Conservation (phyloP, 2,329 filamentous ascomycete genomes). For the Exophiala bonariae region DNA sequence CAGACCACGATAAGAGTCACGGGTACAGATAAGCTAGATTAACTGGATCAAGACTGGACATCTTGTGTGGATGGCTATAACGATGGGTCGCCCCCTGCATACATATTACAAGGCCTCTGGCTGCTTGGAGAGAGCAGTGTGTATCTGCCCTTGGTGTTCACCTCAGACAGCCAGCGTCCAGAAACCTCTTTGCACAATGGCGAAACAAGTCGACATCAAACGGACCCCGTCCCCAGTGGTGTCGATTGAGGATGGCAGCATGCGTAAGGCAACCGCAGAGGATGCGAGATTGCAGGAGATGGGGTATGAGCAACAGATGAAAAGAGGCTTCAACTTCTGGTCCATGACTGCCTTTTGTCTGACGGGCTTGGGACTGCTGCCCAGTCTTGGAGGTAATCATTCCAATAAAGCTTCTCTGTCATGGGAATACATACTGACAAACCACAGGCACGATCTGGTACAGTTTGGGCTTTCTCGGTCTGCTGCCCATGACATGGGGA, state of each 20-base stretch:
- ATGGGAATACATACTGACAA: background rate
- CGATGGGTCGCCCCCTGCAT: too few relatives aligned
- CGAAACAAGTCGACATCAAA: background rate
- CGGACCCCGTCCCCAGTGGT: background rate
- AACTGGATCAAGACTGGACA: too few relatives aligned
- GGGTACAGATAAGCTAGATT: too few relatives aligned
- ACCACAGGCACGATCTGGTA: constrained; percentile 4
- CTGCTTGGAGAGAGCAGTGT: too few relatives aligned
- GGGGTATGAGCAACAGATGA: constrained; percentile 12
- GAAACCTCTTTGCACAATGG: background rate
- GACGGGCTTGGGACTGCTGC: constrained; percentile 5
- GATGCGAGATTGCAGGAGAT: constrained; percentile 2
- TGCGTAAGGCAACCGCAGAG: background rate
- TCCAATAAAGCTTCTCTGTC: background rate
- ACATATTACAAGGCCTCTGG: too few relatives aligned
- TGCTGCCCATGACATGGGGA: constrained; percentile 4
- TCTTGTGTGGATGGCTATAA: too few relatives aligned
- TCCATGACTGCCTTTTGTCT: constrained; percentile 7
- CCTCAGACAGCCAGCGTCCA: too few relatives aligned
- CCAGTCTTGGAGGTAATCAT: constrained; percentile 5
- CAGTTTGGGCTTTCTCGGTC: constrained; percentile 3
- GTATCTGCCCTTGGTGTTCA: too few relatives aligned
- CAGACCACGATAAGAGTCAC: too few relatives aligned
- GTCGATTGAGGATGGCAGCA: background rate
- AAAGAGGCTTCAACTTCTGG: constrained; percentile 8